These are phyloP conservation scores for Metschnikowia amazonensis DNA, from an alignment of 805 yeast genomes.

Conservation along the genomic window DNA sequence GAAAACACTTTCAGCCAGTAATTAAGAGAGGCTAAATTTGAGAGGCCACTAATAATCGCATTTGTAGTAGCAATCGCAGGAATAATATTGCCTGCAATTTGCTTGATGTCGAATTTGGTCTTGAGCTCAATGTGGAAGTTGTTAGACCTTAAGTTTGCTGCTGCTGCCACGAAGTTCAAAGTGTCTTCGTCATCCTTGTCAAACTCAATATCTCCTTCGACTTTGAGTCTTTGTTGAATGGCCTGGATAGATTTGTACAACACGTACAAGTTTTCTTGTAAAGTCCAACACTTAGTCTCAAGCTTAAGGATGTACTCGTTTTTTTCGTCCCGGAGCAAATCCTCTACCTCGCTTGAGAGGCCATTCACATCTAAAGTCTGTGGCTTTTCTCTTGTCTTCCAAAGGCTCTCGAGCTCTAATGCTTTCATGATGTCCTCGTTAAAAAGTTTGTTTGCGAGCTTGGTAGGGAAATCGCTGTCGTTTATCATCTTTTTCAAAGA, in stretches of 20 bases:
- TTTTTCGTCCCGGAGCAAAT: constrained; percentile 19
- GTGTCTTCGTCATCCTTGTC: constrained; percentile 97
- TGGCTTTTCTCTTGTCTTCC: constrained; percentile 74
- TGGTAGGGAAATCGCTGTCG: constrained; percentile 22
- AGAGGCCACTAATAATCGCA: constrained; percentile 89
- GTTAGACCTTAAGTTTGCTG: constrained; percentile 72
- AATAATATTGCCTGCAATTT: constrained; percentile 95
- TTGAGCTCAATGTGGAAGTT: constrained; percentile 68
- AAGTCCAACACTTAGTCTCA: constrained; percentile 55
- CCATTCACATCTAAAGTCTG: constrained; percentile 45
- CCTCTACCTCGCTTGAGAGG: constrained; percentile 14
- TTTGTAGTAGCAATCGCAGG: constrained; percentile 99
- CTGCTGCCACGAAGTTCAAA: constrained; percentile 77
- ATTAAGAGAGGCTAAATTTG: constrained; percentile 67
- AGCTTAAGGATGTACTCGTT: constrained; percentile 17
- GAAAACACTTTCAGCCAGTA: constrained; percentile 38
- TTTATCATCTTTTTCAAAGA: constrained; percentile 26
- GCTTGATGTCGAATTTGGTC: constrained; percentile 83
- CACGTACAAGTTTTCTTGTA: constrained; percentile 59
- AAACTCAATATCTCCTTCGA: constrained; percentile 51
- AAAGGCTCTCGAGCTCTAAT: constrained; percentile 63
- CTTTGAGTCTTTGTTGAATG: constrained; percentile 46
- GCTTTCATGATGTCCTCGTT: constrained; percentile 75
- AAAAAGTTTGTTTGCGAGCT: constrained; percentile 60
- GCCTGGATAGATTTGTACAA: constrained; percentile 46